phyloP scores from a whole-genome alignment of 352 stramenopile genomes.

The Globisporangium megalacanthum region DNA sequence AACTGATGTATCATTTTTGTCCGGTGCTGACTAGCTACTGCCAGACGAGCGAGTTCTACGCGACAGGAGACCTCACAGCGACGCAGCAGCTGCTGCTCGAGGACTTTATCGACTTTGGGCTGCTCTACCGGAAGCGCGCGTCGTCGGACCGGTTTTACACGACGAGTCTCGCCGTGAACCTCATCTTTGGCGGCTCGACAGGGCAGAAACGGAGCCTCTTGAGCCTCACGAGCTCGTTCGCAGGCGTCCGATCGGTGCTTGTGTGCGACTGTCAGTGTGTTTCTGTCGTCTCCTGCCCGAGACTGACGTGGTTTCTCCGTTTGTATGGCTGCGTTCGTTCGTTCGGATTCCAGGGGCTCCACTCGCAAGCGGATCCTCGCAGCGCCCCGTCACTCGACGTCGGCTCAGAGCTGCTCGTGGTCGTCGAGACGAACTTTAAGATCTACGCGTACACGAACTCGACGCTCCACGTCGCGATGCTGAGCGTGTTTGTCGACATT shows the following conservation, averaged over 20 bases:
- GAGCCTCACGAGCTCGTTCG: slow-evolving; percentile 43
- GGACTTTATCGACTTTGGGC: slow-evolving; percentile 85
- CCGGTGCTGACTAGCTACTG: slow-evolving; percentile 42
- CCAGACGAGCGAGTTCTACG: slow-evolving; percentile 83
- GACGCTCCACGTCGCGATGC: slow-evolving; percentile 90
- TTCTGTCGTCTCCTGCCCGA: not conserved
- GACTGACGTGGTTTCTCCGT: not conserved
- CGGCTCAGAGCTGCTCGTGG: slow-evolving; percentile 46
- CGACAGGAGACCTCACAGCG: slow-evolving; percentile 64
- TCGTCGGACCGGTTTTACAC: slow-evolving; percentile 82
- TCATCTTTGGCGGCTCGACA: slow-evolving; percentile 82
- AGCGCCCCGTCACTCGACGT: slow-evolving; percentile 27
- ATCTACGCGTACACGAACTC: slow-evolving; percentile 89
- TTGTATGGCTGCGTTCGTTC: not conserved
- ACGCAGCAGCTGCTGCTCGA: slow-evolving; percentile 73
- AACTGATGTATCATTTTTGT: too few relatives aligned
- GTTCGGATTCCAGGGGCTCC: slow-evolving; percentile 13
- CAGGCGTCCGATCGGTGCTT: slow-evolving; percentile 26
- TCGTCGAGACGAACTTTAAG: slow-evolving; percentile 93
- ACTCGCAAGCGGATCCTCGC: slow-evolving; percentile 37
- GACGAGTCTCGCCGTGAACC: slow-evolving; percentile 84
- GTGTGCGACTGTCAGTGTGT: not conserved
- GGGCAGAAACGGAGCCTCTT: slow-evolving; percentile 52
- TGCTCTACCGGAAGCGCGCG: slow-evolving; percentile 64
- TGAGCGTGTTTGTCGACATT: slow-evolving; percentile 90